Evolutionary conservation across 495 filamentous ascomycete genomes (phyloP), one percentile per base, ranked within the genome.

Genomic region (Annulohypoxylon nitens): DNA sequence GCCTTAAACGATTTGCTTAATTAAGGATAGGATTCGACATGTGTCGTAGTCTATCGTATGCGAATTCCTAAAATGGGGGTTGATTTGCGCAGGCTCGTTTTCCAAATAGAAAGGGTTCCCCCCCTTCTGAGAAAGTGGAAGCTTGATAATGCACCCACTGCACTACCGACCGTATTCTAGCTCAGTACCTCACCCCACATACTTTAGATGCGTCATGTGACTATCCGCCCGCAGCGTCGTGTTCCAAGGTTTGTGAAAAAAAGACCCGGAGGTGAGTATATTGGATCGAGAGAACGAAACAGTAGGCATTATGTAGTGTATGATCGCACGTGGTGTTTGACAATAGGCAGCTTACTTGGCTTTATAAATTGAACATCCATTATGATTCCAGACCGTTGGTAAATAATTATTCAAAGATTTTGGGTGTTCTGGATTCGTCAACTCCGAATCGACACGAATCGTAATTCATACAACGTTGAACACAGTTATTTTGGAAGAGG

Each of bases 11-110:
- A 69, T 70, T 74, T 63, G 71, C 43, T 43, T 20, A 64, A 63
- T 67, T 30, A 57, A 60, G 39, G 12, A 70, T 51, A 74, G 71
- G 71, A 74, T 74, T 70, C 53, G 53, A 67, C 71, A 70, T 74
- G 71, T 74, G 71, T 63, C 70, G 59, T 62, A 69, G n/a, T 60
- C 25, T 62, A 64, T 74, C 57, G 62, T 74, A 70, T 67, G 58
- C 62, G n/a, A 54, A 61, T 8, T 67, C 63, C 71, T 43, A 9
- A 74, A 74, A 63, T 8, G 48, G 57, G 61, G 5, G 0, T n/a
- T 51, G 71, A 70, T 74, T 65, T 69, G 23, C 71, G 43, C 47
- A 34, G 58, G 55, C 59, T 65, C 18, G 57, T 39, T 63, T 39
- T 66, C 47, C 41, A 20, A 67, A 63, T 62, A 64, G 45, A 60